Evolutionary conservation across 2,329 filamentous ascomycete species (phyloP).

Genomic region (Tolypocladium endophyticum): DNA sequence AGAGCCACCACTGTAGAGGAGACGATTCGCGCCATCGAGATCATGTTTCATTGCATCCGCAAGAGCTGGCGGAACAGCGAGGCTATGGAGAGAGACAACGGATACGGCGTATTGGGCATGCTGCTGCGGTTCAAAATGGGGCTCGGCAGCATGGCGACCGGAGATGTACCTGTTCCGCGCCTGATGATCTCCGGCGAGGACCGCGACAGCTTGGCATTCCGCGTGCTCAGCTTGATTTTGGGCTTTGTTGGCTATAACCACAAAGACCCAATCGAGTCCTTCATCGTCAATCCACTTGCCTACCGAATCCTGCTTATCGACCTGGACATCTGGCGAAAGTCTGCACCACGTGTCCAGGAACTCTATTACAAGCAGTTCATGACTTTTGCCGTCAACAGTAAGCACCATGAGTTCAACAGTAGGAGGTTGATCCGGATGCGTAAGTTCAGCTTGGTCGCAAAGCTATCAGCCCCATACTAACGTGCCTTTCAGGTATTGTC

Average conservation of each 20-base stretch:
- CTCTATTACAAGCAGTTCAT: constrained; percentile 91
- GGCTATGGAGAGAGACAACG: constrained; percentile 92
- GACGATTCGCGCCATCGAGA: constrained; percentile 67
- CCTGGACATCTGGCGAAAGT: constrained; percentile 83
- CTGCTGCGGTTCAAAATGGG: constrained; percentile 77
- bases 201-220: constrained; percentile 43
- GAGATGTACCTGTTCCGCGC: constrained; percentile 22
- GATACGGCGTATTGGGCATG: constrained; percentile 78
- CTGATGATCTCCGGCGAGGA: constrained; percentile 40
- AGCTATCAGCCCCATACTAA: constrained; percentile 4
- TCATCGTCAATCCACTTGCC: constrained; percentile 91
- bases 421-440: constrained; percentile 82
- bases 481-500: constrained; percentile 56
- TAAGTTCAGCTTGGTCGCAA: constrained; percentile 34
- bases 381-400: constrained; percentile 80
- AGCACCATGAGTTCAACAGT: constrained; percentile 85
- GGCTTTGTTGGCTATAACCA: constrained; percentile 84
- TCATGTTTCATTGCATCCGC: constrained; percentile 75
- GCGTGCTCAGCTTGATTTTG: constrained; percentile 67
- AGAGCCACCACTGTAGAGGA: constrained; percentile 59
- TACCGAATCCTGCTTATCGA: constrained; percentile 90
- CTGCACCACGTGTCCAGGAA: constrained; percentile 65
- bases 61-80: constrained; percentile 97
- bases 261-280: constrained; percentile 69
- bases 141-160: constrained; percentile 23